These are phyloP conservation scores for Aureobasidium sp. DNA, from an alignment of 2,329 filamentous ascomycete genomes.

Conservation along the genomic window DNA sequence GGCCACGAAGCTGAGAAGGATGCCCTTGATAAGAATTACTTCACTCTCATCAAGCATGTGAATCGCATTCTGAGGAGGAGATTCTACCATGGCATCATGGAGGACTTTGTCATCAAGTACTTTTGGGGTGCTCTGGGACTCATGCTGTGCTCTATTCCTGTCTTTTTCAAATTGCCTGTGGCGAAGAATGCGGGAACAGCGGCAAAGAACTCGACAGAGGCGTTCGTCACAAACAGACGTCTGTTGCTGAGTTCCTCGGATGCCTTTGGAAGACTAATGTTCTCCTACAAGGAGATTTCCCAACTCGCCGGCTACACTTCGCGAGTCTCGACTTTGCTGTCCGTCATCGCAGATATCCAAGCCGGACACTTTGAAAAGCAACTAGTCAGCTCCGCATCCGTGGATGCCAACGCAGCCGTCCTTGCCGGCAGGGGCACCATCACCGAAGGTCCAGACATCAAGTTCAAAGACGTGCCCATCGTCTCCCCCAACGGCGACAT, in stretches of 20 bases:
- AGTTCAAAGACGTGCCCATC: slow-evolving; percentile 85
- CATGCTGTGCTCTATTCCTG: slow-evolving; percentile 85
- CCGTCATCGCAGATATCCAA: slow-evolving; percentile 91
- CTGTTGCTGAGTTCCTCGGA: slow-evolving; percentile 91
- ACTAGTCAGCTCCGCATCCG: slow-evolving; percentile 80
- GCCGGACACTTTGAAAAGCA: slow-evolving; percentile 93
- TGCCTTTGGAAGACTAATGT: slow-evolving; percentile 93
- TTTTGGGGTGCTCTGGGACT: slow-evolving; percentile 95
- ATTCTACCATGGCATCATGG: slow-evolving; percentile 98
- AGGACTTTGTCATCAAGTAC: slow-evolving; percentile 99
- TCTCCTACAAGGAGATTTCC: slow-evolving; percentile 95
- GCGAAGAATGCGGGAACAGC: slow-evolving; percentile 45
- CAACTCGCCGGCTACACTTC: slow-evolving; percentile 94
- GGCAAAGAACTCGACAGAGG: slow-evolving; percentile 32
- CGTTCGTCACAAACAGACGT: slow-evolving; percentile 87
- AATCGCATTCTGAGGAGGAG: slow-evolving; percentile 86
- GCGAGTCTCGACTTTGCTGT: slow-evolving; percentile 78
- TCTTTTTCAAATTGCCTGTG: slow-evolving; percentile 88
- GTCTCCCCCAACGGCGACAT: slow-evolving; percentile 96
- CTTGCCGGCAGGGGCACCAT: slow-evolving; percentile 75
- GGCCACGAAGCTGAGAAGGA: slow-evolving; percentile 95
- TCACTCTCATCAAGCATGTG: slow-evolving; percentile 97
- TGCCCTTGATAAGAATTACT: slow-evolving; percentile 95
- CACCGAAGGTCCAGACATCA: slow-evolving; percentile 73
- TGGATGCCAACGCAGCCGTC: slow-evolving; percentile 73